phyloP scores from a whole-genome alignment of 1,139 yeast genomes.

The Trichomonascaceae sp. region DNA sequence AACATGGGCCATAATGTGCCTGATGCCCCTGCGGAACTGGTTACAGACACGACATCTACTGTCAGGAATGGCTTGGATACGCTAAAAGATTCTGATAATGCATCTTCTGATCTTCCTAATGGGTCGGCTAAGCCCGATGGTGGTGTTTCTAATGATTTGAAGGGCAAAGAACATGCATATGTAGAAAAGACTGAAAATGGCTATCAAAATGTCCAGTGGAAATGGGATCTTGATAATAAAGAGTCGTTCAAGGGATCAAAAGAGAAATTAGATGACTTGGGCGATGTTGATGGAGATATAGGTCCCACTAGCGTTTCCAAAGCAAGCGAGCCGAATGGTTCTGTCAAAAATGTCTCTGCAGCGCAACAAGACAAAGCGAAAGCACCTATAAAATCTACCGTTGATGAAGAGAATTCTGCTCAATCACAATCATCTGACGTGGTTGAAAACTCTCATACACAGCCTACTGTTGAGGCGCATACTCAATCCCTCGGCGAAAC shows the following conservation, averaged over 20 bases:
- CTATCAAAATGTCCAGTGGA: neutral
- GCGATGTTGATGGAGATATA: neutral
- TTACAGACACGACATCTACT: constrained; percentile 92
- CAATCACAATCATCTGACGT: neutral
- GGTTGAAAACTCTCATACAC: neutral
- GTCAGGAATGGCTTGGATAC: constrained; percentile 19
- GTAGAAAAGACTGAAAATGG: neutral
- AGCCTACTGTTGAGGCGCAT: neutral
- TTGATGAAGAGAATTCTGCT: neutral
- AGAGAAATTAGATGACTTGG: neutral
- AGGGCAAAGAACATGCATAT: neutral
- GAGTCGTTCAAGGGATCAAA: neutral
- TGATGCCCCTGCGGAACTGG: constrained; percentile 45
- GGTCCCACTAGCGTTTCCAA: neutral
- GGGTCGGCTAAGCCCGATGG: neutral
- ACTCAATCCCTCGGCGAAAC: neutral
- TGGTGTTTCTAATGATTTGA: neutral
- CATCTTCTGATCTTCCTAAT: neutral
- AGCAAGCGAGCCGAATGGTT: neutral
- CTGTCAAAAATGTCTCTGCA: neutral
- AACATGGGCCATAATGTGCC: constrained; percentile 83
- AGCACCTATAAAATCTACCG: neutral
- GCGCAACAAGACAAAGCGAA: neutral
- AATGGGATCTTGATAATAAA: neutral
- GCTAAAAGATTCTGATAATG: neutral